Base-by-base conservation (phyloP, 441 rosid genomes). In the Populus hybrid region DNA sequence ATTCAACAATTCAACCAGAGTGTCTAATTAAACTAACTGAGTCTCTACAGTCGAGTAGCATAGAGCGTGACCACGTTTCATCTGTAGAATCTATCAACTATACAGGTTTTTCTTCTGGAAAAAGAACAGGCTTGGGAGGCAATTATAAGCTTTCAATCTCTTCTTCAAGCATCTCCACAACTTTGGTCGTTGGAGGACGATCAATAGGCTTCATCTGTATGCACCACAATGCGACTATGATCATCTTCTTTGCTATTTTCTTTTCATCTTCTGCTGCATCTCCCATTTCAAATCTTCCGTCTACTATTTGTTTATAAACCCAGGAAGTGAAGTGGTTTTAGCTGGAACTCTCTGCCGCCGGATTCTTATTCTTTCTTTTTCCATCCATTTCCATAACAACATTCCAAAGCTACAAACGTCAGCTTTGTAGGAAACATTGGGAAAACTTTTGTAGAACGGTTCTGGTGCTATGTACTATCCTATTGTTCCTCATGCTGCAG, bases 201-300 rank as follows among this genome's bases (percentile, higher is more conserved):
- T 78, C 73, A 35, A 29, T 23, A 9, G 81, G 75, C 40, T 73
- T 78, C 81, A 78, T 53, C 28, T 56, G 77, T 68, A 78, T 73
- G 68, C 81, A 78, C 81, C 81, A 78, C 7, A 73, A 67, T 36
- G 76, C 77, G 21, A 78, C 81, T 21, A 64, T 73, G 9, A 78
- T 69, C 72, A 78, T 78, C 50, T 78, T 78, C 68, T 73, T 23
- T 9, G 40, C 76, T 8, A 78, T n/a, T 56, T 35, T 45, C 31
- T 73, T 23, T 9, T 73, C 81, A 24, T 56, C 73, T 64, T 73
- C 72, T 36, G 36, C 35, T 11, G 72, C 76, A n/a, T 78, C 68
- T 11, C 33, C 53, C 3, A 78, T 53, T 63, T 42, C 31, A 16
- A 78, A 28, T 66, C 40, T 72, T 38, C 29, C 73, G 9, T 42